Evolutionary conservation across 1,284 basidiomycete genomes (phyloP).

Genomic region (Amylostereum areolatum): DNA sequence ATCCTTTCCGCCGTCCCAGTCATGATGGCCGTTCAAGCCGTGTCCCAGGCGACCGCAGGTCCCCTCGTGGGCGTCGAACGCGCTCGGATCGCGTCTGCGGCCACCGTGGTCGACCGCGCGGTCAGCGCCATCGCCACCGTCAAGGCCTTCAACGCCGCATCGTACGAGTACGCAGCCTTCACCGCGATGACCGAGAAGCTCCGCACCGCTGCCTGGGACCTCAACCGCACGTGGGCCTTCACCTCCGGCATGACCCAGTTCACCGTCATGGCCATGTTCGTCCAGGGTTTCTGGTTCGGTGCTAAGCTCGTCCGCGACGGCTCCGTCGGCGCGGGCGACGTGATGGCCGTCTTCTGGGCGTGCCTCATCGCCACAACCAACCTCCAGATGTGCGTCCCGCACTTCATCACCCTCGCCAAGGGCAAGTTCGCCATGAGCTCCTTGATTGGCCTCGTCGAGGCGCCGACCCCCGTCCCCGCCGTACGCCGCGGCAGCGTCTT

Average conservation of each 20-base stretch:
- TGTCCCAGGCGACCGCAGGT: conserved; percentile 66
- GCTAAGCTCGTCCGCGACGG: conserved; percentile 78
- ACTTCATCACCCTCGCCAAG: conserved; percentile 73
- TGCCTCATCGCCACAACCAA: conserved; percentile 86
- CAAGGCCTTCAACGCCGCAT: conserved; percentile 90
- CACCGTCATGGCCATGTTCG: conserved; percentile 87
- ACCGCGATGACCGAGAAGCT: conserved; percentile 40
- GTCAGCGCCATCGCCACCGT: conserved; percentile 83
- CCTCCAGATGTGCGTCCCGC: conserved; percentile 81
- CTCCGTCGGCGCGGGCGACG: conserved; percentile 63
- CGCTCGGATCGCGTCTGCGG: conserved; percentile 60
- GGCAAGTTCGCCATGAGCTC: conserved; percentile 83
- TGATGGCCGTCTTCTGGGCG: conserved; percentile 97
- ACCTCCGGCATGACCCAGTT: conserved; percentile 71
- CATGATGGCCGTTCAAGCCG: conserved; percentile 67
- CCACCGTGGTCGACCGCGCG: conserved; percentile 77
- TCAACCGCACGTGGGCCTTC: conserved; percentile 74
- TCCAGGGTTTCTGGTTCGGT: conserved; percentile 96
- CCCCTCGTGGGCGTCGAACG: conserved; percentile 71
- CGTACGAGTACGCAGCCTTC: conserved; percentile 52
- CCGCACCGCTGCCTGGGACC: conserved; percentile 42
- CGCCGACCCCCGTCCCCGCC: conserved; percentile 18
- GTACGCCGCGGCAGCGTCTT: conserved; percentile 11
- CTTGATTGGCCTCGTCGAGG: conserved; percentile 58
- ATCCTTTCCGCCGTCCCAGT: conserved; percentile 89